phyloP scores from a whole-genome alignment of 352 stramenopile species.

The Globisporangium paroecandrum region DNA sequence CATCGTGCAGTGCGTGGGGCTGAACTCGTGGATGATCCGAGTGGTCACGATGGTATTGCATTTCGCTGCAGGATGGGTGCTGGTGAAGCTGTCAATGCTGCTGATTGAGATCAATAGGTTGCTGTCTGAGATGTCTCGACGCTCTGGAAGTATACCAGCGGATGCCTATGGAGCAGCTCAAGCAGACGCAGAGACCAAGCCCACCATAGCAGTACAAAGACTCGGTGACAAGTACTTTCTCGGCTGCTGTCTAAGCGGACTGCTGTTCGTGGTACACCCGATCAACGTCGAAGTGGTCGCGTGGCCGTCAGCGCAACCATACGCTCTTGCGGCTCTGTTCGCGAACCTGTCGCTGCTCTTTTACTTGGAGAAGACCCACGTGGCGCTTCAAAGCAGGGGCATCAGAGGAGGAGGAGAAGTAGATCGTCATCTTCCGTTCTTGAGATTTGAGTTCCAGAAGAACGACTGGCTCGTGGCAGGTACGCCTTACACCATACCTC shows the following conservation, averaged over 20 bases:
- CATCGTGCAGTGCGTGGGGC: conserved; percentile 29
- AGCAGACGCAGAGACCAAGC: neutral
- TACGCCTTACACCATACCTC: neutral
- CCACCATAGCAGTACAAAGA: neutral
- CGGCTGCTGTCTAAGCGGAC: conserved; percentile 37
- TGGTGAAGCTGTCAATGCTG: conserved; percentile 25
- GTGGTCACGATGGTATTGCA: conserved; percentile 45
- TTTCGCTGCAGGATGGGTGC: conserved; percentile 23
- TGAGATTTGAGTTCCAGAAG: neutral
- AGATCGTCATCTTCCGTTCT: neutral
- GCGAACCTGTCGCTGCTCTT: conserved; percentile 37
- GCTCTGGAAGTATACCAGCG: neutral
- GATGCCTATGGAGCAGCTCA: neutral
- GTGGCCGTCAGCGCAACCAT: conserved; percentile 56
- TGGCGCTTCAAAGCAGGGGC: neutral
- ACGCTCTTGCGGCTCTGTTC: conserved; percentile 54
- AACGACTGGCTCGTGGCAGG: neutral
- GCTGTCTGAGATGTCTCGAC: neutral
- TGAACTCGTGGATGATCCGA: conserved; percentile 40
- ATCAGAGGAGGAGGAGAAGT: neutral
- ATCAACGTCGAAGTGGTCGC: conserved; percentile 29
- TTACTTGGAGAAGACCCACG: conserved; percentile 13
- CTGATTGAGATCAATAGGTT: conserved; percentile 24
- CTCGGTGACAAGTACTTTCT: neutral
- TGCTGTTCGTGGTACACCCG: conserved; percentile 57